Conservation (phyloP, 345 rosid species). For the Gossypium turneri region DNA sequence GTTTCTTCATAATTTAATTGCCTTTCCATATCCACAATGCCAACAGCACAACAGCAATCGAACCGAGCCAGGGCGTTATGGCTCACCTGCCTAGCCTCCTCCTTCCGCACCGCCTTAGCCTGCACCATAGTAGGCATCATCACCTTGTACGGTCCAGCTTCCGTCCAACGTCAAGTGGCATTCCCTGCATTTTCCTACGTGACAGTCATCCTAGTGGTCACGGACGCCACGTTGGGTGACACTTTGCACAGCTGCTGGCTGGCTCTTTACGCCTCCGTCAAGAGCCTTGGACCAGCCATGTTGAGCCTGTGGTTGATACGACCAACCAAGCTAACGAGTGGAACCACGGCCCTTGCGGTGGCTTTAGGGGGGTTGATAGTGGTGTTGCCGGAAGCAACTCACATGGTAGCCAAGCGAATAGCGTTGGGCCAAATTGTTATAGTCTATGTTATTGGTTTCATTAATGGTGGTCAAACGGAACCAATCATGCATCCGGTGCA, state of each 20-base stretch:
- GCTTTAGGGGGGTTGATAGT: conserved; percentile 56
- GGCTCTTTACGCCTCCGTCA: conserved; percentile 64
- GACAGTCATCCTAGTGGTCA: conserved; percentile 48
- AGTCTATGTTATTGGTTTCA: conserved; percentile 53
- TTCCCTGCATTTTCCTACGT: conserved; percentile 88
- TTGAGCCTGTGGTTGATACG: conserved; percentile 58
- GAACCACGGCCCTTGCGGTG: conserved; percentile 55
- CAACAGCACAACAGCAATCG: neutral
- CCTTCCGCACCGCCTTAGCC: conserved; percentile 71
- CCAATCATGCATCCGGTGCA: conserved; percentile 68
- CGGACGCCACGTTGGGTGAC: conserved; percentile 81
- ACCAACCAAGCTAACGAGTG: conserved; percentile 50
- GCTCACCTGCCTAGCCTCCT: conserved; percentile 61
- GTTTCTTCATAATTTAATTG: neutral
- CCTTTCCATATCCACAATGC: conserved; percentile 9
- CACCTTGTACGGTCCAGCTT: conserved; percentile 65
- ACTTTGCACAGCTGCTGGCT: conserved; percentile 68
- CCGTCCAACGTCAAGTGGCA: conserved; percentile 39
- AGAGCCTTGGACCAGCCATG: conserved; percentile 65
- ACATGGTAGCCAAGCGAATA: conserved; percentile 59
- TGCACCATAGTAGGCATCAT: conserved; percentile 59
- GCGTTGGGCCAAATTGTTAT: conserved; percentile 81
- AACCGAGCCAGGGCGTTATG: conserved; percentile 49
- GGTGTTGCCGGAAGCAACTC: conserved; percentile 55
- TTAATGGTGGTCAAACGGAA: conserved; percentile 47